phyloP scores from a whole-genome alignment of 1,139 yeast genomes.

The Geotrichum klebahnii region DNA sequence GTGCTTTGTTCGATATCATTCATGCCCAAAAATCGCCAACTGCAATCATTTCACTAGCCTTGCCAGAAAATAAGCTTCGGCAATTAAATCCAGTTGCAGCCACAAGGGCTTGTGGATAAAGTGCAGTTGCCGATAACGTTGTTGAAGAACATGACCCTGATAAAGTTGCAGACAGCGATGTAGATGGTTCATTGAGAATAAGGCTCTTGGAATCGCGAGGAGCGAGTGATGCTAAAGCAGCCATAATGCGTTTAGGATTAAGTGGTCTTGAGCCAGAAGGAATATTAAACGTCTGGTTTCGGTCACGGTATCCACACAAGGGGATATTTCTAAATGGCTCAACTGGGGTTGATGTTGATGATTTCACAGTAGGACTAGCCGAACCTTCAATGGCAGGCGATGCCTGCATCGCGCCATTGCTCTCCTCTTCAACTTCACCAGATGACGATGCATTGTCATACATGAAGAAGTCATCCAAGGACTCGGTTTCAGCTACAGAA shows the following conservation, averaged over 20 bases:
- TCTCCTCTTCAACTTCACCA: slow-evolving; percentile 21
- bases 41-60: slow-evolving; percentile 51
- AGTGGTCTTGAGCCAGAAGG: slow-evolving; percentile 16
- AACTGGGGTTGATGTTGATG: slow-evolving; percentile 5
- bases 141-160: too few species aligned
- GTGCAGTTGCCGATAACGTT: slow-evolving; percentile 22
- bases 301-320: slow-evolving; percentile 30
- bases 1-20: too few species aligned
- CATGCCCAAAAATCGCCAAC: slow-evolving; percentile 8
- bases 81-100: slow-evolving; percentile 43
- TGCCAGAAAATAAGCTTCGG: slow-evolving; percentile 48
- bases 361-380: neutral
- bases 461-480: slow-evolving; percentile 22
- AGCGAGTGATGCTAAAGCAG: slow-evolving; percentile 17
- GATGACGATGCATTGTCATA: slow-evolving; percentile 25
- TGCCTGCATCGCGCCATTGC: neutral
- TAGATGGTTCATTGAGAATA: neutral
- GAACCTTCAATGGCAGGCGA: slow-evolving; percentile 1
- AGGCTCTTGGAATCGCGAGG: neutral
- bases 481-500: slow-evolving; percentile 8
- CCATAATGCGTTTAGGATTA: slow-evolving; percentile 14
- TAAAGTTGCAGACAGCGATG: neutral
- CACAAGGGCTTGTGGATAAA: slow-evolving; percentile 32
- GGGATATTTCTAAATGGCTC: slow-evolving; percentile 27
- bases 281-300: slow-evolving; percentile 19